phyloP scores from a whole-genome alignment of 2,329 filamentous ascomycete species.

The Trichoderma simmonsii region DNA sequence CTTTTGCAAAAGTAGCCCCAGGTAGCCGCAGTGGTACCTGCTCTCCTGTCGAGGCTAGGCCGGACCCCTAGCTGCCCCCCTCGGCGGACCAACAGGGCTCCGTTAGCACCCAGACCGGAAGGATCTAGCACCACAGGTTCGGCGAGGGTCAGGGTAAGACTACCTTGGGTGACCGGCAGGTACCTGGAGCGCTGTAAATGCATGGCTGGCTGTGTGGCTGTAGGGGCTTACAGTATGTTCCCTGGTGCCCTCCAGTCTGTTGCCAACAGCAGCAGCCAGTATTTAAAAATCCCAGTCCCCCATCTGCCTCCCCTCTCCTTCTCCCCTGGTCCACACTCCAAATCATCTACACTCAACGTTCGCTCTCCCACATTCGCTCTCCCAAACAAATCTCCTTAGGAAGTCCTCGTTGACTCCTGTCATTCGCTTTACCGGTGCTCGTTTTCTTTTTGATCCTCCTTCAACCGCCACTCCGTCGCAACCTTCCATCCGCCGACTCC shows the following conservation, averaged over 20 bases:
- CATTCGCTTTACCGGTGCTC: slow-evolving; percentile 64
- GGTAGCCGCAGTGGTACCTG: slow-evolving; percentile 1
- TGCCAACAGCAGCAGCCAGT: slow-evolving; percentile 17
- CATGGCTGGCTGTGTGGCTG: neutral
- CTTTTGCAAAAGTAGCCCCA: slow-evolving; percentile 2
- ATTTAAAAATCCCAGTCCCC: slow-evolving; percentile 32
- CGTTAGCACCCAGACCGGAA: slow-evolving; percentile 10
- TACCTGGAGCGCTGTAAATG: neutral
- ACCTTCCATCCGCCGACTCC: slow-evolving; percentile 13
- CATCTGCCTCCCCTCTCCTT: slow-evolving; percentile 20
- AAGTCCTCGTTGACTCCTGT: slow-evolving; percentile 74
- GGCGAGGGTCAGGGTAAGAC: slow-evolving; percentile 12
- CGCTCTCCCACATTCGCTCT: slow-evolving; percentile 44
- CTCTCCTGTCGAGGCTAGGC: slow-evolving; percentile 10
- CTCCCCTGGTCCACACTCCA: slow-evolving; percentile 29
- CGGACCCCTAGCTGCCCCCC: neutral
- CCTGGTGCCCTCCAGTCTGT: neutral
- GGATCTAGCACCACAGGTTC: slow-evolving; percentile 12
- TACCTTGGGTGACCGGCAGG: neutral
- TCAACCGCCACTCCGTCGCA: slow-evolving; percentile 27
- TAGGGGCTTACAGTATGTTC: neutral
- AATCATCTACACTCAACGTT: slow-evolving; percentile 26
- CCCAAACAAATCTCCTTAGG: slow-evolving; percentile 48
- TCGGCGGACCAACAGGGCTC: slow-evolving; percentile 4
- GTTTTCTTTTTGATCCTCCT: slow-evolving; percentile 48